Evolutionary conservation across 1,139 yeast genomes (phyloP), one percentile per base, ranked within the genome.

Genomic region (Candida sp.): DNA sequence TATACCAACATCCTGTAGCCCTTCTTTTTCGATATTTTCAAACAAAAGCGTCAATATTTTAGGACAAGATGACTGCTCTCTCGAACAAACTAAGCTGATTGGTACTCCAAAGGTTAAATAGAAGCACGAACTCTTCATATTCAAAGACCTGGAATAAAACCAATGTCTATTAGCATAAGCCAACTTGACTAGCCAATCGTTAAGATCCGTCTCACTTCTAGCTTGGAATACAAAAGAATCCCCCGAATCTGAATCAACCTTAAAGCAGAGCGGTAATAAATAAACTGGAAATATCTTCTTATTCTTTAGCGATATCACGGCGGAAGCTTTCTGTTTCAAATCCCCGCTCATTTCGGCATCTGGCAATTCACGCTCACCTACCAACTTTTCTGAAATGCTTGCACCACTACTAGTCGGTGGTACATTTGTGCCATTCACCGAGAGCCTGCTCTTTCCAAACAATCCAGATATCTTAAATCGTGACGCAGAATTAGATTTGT

Each of bases 1-100:
- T 21, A 93, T 72, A 21, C 99, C 99, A 47, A 89, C 88, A 59
- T 91, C 98, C 49, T 87, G 88, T 33, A 93, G 63, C 0, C 98
- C 97, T 44, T 91, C 81, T 25, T 72, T 65, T 59, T 93, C 98
- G 49, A 93, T 84, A 54, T 85, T 95, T 38, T 73, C 73, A 52
- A 90, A 74, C 27, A 93, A 67, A 43, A 75, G 72, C 29, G 76
- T 79, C 45, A 90, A 81, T 35, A 91, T 80, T 12, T 61, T 66
- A 1, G 99, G 99, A 27, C 82, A 70, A 3, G 65, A 47, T 0
- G 80, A 64, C 11, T 77, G 70, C 52, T 89, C 96, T 42, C 97
- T 73, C 44, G 72, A 77, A 60, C 97, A 89, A 5, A 90, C 78
- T 53, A 80, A 81, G 39, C 73, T 77, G 32, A 93, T 70, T 2